Percentiles rank a stretch among this genome's conserved stretches.
These are phyloP conservation scores for Pseudogymnoascus sp. DNA, from an alignment of 2,329 filamentous ascomycete species.

Conservation along the genomic window DNA sequence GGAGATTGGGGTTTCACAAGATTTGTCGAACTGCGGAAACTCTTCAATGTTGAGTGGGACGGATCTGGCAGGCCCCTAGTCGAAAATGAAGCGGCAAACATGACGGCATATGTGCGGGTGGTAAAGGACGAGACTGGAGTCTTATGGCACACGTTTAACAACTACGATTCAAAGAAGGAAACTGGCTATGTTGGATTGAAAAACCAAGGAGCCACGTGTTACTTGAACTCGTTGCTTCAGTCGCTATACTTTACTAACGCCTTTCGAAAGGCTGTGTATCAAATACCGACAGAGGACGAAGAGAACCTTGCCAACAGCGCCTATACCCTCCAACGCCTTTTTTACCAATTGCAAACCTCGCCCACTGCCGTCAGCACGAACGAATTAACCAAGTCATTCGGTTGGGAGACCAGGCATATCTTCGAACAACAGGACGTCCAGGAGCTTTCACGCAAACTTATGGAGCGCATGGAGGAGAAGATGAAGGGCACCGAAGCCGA, in stretches of 20 bases:
- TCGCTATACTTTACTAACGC: conserved; percentile 83
- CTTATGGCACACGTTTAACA: conserved; percentile 82
- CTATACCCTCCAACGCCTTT: conserved; percentile 85
- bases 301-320: conserved; percentile 78
- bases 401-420: conserved; percentile 95
- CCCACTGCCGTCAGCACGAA: conserved; percentile 77
- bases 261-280: conserved; percentile 94
- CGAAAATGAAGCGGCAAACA: conserved; percentile 67
- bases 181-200: conserved; percentile 94
- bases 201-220: conserved; percentile 92
- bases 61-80: conserved; percentile 59
- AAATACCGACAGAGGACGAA: conserved; percentile 87
- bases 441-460: conserved; percentile 89
- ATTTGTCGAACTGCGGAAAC: conserved; percentile 77
- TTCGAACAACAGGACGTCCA: conserved; percentile 99
- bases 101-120: conserved; percentile 74
- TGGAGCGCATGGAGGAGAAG: conserved; percentile 93
- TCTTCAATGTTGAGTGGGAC: conserved; percentile 75
- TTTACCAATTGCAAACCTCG: conserved; percentile 89
- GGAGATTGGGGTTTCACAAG: conserved; percentile 99
- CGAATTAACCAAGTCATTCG: conserved; percentile 92
- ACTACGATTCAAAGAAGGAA: conserved; percentile 99
- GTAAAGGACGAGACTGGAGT: conserved; percentile 84
- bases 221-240: conserved; percentile 76
- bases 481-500: conserved; percentile 96